Evolutionary conservation across 352 stramenopile genomes (phyloP).

Genomic region (Globisporangium paroecandrum): DNA sequence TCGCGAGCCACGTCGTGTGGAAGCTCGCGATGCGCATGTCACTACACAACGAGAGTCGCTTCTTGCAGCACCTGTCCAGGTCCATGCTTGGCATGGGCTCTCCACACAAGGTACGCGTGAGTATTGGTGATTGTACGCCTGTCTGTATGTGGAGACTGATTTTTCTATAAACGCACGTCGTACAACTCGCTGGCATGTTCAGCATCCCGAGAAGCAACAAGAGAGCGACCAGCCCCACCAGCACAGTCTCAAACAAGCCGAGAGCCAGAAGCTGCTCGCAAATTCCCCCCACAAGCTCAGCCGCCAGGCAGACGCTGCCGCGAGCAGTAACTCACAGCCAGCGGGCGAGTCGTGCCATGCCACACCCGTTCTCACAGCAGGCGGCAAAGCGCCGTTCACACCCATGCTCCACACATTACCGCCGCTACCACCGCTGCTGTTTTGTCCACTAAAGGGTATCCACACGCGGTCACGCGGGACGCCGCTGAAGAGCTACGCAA

Average conservation of each 20-base stretch:
- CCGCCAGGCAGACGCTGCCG: background rate
- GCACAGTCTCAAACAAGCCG: constrained; percentile 28
- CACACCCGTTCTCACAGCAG: constrained; percentile 11
- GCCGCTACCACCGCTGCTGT: constrained; percentile 51
- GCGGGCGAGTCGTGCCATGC: constrained; percentile 1
- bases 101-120: constrained; percentile 39
- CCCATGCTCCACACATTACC: constrained; percentile 32
- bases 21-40: constrained; percentile 66
- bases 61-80: constrained; percentile 66
- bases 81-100: constrained; percentile 52
- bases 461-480: constrained; percentile 35
- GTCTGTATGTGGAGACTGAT: background rate
- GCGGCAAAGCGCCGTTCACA: constrained; percentile 19
- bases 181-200: background rate
- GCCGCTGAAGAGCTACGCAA: constrained; percentile 48
- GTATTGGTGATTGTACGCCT: background rate
- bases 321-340: background rate
- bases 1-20: constrained; percentile 60
- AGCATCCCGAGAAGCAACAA: constrained; percentile 20
- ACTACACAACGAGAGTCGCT: constrained; percentile 54
- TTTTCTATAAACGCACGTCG: constrained; percentile 1
- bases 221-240: constrained; percentile 16
- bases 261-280: constrained; percentile 29
- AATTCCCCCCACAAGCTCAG: constrained; percentile 3
- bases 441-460: constrained; percentile 41